Conservation (phyloP, 768 basidiomycete genomes). For the Lactarius vividus region DNA sequence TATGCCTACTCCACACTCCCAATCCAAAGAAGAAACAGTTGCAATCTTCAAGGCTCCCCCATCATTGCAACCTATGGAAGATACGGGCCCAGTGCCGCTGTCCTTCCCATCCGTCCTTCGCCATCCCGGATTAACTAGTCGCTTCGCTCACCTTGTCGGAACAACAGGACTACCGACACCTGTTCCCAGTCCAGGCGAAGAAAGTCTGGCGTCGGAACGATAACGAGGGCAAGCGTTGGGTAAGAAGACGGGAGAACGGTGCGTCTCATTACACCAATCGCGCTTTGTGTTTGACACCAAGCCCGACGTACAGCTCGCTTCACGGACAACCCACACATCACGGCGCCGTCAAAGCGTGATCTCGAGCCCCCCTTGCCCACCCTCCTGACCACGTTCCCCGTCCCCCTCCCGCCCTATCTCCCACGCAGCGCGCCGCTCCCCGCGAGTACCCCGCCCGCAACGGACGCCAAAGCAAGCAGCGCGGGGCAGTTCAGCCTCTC, state of each 20-base stretch:
- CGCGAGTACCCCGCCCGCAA: constrained; percentile 37
- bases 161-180: background rate
- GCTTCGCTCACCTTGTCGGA: constrained; percentile 51
- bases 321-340: constrained; percentile 68
- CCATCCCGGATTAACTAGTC: constrained; percentile 50
- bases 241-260: constrained; percentile 78
- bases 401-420: constrained; percentile 69
- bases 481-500: constrained; percentile 77
- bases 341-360: constrained; percentile 59
- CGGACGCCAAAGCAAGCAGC: constrained; percentile 51
- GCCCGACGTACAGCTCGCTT: constrained; percentile 54
- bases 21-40: background rate
- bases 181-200: constrained; percentile 32
- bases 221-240: constrained; percentile 76
- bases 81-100: constrained; percentile 45
- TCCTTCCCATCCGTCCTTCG: constrained; percentile 73
- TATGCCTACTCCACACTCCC: background rate
- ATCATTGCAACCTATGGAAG: background rate
- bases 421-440: constrained; percentile 58
- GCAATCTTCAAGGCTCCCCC: background rate
- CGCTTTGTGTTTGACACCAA: background rate
- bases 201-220: constrained; percentile 50
- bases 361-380: constrained; percentile 44
- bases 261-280: constrained; percentile 26
- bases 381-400: constrained; percentile 62